Conservation (phyloP, 2,329 filamentous ascomycete species). For the Daldinia sp. region DNA sequence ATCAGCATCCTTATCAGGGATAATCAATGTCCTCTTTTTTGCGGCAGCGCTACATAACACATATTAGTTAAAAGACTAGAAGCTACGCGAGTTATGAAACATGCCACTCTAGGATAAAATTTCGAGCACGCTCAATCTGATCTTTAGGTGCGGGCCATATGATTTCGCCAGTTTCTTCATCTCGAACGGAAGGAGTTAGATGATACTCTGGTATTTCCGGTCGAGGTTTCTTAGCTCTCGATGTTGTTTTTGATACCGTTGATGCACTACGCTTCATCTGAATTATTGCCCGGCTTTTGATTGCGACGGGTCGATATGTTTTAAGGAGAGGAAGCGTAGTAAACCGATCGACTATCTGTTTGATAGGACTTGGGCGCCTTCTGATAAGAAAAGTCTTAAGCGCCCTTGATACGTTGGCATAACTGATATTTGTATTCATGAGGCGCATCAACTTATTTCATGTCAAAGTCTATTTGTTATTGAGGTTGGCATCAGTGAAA, state of each 20-base stretch:
- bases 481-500: background rate
- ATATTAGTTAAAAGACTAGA: conserved; percentile 19
- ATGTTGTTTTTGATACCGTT: conserved; percentile 31
- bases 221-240: conserved; percentile 48
- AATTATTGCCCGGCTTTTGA: conserved; percentile 1
- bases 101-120: conserved; percentile 70
- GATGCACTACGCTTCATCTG: conserved; percentile 49
- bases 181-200: conserved; percentile 55
- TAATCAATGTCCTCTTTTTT: conserved; percentile 66
- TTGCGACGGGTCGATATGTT: background rate
- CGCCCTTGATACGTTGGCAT: conserved; percentile 12
- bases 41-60: conserved; percentile 59
- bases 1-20: conserved; percentile 78
- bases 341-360: conserved; percentile 5
- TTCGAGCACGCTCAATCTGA: conserved; percentile 67
- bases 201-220: conserved; percentile 59
- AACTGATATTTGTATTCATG: conserved; percentile 20
- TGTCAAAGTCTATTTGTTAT: background rate
- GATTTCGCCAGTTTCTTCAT: conserved; percentile 59
- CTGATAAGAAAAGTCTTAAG: background rate
- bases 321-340: background rate
- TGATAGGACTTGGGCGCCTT: conserved; percentile 2
- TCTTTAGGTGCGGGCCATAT: conserved; percentile 72
- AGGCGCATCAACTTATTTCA: conserved; percentile 9
- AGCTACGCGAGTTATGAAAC: conserved; percentile 23